Evolutionary conservation across 768 basidiomycete genomes (phyloP), one percentile per base, ranked within the genome.

Genomic region (Mycena albidolilacea): DNA sequence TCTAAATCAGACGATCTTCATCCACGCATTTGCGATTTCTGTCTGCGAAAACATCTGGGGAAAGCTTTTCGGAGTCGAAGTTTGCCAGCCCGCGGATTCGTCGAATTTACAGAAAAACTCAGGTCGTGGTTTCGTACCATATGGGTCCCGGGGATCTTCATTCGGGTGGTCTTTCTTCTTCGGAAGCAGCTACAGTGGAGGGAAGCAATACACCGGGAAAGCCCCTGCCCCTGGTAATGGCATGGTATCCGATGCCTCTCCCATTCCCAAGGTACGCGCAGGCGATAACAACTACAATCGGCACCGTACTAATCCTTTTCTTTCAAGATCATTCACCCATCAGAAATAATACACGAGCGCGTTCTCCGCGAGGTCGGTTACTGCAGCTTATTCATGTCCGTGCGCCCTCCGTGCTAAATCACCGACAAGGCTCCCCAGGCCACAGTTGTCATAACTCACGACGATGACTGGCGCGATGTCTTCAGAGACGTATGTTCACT

Each of bases 391-490:
- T n/a, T n/a, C 2, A 8, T 44, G 23, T 46, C 55, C 8, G 52
- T 7, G 41, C 5, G 11, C n/a, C n/a, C n/a, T 41, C 5, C 14
- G n/a, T 23, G 14, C 52, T 54, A 21, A 38, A 50, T 6, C 35
- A 19, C 10, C 5, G 8, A 19, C 23, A 14, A 72, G 70, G n/a
- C 10, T 35, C 59, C 70, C 3, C 38, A 58, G 3, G 64, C 57
- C 30, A 41, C 0, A 48, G 70, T 71, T n/a, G 64, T 65, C 39
- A 65, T 71, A 39, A 72, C 41, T 3, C 70, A 72, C 15, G 70
- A 72, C 23, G 70, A 72, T 54, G 65, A 72, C 48, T 72, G 70
- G 70, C 35, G 64, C n/a, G 48, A 61, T 60, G 35, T 69, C 14
- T 38, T 69, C 8, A 19, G n/a, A 5, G 54, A 66, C 8, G 64